Percentiles rank a stretch among this genome's conserved stretches.
phyloP scores from a whole-genome alignment of 257 asterid genomes.

The Scutellaria minor region DNA sequence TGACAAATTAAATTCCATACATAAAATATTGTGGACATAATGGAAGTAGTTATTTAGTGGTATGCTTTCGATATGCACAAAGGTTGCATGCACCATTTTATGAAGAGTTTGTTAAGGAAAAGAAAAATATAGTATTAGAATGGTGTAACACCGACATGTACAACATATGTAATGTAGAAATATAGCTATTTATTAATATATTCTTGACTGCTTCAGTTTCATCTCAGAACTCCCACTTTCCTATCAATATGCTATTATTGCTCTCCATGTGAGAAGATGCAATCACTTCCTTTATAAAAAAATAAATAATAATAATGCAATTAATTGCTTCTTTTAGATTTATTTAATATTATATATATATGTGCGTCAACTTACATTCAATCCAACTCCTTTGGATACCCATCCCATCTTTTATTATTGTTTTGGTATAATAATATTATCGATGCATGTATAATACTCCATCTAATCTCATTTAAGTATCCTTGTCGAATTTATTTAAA shows the following conservation, averaged over 20 bases:
- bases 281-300: not conserved
- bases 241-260: slow-evolving; percentile 30
- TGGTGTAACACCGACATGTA: slow-evolving; percentile 17
- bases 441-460: too few species aligned
- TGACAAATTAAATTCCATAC: too few species aligned
- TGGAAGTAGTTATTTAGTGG: not conserved
- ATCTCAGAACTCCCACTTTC: slow-evolving; percentile 14
- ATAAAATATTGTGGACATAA: not conserved
- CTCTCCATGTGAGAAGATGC: slow-evolving; percentile 52
- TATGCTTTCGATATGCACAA: not conserved
- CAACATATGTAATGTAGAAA: not conserved
- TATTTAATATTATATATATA: not conserved
- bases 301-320: too few species aligned
- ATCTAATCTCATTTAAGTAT: too few species aligned
- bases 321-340: not conserved
- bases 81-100: slow-evolving; percentile 26
- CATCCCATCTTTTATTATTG: not conserved
- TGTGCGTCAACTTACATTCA: too few species aligned
- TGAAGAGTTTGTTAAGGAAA: slow-evolving; percentile 11
- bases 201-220: slow-evolving; percentile 16
- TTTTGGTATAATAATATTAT: too few species aligned
- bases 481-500: too few species aligned
- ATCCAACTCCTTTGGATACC: too few species aligned
- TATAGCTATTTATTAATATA: slow-evolving; percentile 3
- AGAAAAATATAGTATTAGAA: not conserved